These are phyloP conservation scores for Globisporangium solare DNA, from an alignment of 352 stramenopile species.

Conservation along the genomic window DNA sequence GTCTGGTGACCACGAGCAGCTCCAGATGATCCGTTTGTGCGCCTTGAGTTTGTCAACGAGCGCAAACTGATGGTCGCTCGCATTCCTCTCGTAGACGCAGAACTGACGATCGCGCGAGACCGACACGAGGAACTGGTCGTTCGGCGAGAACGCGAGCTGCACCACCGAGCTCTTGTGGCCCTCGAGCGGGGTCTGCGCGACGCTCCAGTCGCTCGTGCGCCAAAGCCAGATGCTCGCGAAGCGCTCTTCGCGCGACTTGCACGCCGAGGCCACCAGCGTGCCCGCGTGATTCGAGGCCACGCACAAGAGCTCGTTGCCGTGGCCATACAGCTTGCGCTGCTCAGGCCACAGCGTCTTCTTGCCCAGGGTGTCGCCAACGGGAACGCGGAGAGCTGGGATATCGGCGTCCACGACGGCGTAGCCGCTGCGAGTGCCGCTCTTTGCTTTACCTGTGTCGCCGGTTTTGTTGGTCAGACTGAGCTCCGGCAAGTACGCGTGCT, in stretches of 20 bases:
- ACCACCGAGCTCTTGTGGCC: slow-evolving; percentile 80
- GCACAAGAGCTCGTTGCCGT: slow-evolving; percentile 75
- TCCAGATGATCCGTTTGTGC: slow-evolving; percentile 81
- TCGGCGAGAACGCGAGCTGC: slow-evolving; percentile 64
- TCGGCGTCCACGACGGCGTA: slow-evolving; percentile 21
- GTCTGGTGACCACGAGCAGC: slow-evolving; percentile 64
- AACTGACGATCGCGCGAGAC: slow-evolving; percentile 75
- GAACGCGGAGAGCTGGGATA: slow-evolving; percentile 20
- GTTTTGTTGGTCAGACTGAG: slow-evolving; percentile 78
- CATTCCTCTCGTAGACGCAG: slow-evolving; percentile 44
- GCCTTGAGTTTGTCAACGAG: slow-evolving; percentile 51
- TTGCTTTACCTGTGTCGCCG: neutral
- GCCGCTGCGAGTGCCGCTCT: neutral
- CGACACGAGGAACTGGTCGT: slow-evolving; percentile 54
- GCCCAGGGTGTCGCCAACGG: slow-evolving; percentile 55
- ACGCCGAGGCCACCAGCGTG: slow-evolving; percentile 56
- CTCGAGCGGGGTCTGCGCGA: slow-evolving; percentile 34
- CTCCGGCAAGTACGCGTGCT: slow-evolving; percentile 67
- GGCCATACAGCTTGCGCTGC: slow-evolving; percentile 70
- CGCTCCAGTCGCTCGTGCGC: slow-evolving; percentile 53
- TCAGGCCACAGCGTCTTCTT: slow-evolving; percentile 78
- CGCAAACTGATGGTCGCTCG: slow-evolving; percentile 23
- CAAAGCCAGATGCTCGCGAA: slow-evolving; percentile 65
- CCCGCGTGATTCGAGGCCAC: slow-evolving; percentile 51
- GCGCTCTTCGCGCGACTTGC: slow-evolving; percentile 69